A percentile compares a stretch with the other conserved stretches of the same genome.
These are phyloP conservation scores for Dissoconium aciculare DNA, from an alignment of 2,329 filamentous ascomycete genomes.

Conservation along the genomic window DNA sequence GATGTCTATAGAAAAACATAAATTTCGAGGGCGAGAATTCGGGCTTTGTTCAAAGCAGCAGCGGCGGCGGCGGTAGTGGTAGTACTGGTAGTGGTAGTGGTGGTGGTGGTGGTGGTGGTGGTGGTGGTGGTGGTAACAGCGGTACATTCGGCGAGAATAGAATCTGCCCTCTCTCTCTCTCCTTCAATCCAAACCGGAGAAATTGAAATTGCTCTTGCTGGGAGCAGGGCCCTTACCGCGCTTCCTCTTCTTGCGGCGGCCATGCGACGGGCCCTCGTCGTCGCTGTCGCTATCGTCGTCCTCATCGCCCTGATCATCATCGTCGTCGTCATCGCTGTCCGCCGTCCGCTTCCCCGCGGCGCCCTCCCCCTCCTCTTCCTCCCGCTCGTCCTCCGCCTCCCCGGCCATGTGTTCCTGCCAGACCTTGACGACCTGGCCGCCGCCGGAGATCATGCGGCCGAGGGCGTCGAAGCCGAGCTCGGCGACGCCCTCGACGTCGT, in stretches of 20 bases:
- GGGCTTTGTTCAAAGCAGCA: too few relatives aligned
- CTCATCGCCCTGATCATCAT: conserved; percentile 23
- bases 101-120: too few relatives aligned
- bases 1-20: too few relatives aligned
- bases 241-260: conserved; percentile 31
- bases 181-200: conserved; percentile 20
- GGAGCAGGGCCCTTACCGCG: conserved; percentile 20
- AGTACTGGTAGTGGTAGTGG: too few relatives aligned
- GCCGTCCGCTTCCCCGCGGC: conserved; percentile 30
- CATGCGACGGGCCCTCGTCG: conserved; percentile 31
- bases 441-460: conserved; percentile 77
- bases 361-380: conserved; percentile 25
- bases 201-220: conserved; percentile 13
- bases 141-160: too few relatives aligned
- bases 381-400: conserved; percentile 38
- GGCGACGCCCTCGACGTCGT: conserved; percentile 75
- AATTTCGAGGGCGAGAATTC: too few relatives aligned
- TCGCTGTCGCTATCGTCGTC: conserved; percentile 25
- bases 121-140: too few relatives aligned
- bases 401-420: conserved; percentile 61
- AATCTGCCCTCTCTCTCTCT: too few relatives aligned
- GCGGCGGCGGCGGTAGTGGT: too few relatives aligned
- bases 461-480: conserved; percentile 71
- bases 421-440: conserved; percentile 72
- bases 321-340: conserved; percentile 36